Conservation (phyloP, 768 basidiomycete species). For the Flagelloscypha sp. region DNA sequence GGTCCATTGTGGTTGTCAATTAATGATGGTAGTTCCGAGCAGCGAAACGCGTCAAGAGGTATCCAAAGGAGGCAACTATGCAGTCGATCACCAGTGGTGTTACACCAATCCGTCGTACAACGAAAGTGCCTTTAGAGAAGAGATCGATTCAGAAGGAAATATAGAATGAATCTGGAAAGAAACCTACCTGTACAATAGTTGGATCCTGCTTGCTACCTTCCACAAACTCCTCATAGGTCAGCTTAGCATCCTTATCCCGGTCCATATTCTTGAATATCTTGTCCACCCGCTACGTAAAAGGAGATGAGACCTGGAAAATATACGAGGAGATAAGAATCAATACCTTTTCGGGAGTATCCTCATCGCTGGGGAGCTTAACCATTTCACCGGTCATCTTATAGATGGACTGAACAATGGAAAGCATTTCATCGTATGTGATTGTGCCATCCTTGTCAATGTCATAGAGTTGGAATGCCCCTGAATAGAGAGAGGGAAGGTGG, state of each 20-base stretch:
- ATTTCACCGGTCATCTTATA: constrained; percentile 99
- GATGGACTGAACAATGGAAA: constrained; percentile 94
- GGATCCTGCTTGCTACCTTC: constrained; percentile 99
- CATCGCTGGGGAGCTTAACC: constrained; percentile 96
- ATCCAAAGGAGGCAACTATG: no score
- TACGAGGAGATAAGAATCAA: constrained; percentile 8
- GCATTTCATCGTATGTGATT: constrained; percentile 99
- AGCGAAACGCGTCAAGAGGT: no score
- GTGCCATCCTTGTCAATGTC: constrained; percentile 98
- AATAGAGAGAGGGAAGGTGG: constrained; percentile 12
- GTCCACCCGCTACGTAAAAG: constrained; percentile 71
- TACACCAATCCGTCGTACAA: constrained; percentile 93
- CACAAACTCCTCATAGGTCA: constrained; percentile 96
- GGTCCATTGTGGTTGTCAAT: no score
- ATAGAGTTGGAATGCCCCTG: constrained; percentile 99
- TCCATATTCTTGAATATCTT: constrained; percentile 99
- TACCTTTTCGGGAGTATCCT: constrained; percentile 99
- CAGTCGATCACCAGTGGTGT: no score
- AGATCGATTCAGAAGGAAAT: constrained; percentile 8
- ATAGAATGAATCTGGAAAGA: constrained; percentile 1
- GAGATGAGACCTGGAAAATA: constrained; percentile 5
- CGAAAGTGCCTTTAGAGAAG: constrained; percentile 65
- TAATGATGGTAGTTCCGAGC: no score
- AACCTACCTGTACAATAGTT: constrained; percentile 87
- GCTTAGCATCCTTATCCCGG: constrained; percentile 83